Evolutionary conservation across 768 basidiomycete species (phyloP).

Genomic region (Lentinus tigrinus): DNA sequence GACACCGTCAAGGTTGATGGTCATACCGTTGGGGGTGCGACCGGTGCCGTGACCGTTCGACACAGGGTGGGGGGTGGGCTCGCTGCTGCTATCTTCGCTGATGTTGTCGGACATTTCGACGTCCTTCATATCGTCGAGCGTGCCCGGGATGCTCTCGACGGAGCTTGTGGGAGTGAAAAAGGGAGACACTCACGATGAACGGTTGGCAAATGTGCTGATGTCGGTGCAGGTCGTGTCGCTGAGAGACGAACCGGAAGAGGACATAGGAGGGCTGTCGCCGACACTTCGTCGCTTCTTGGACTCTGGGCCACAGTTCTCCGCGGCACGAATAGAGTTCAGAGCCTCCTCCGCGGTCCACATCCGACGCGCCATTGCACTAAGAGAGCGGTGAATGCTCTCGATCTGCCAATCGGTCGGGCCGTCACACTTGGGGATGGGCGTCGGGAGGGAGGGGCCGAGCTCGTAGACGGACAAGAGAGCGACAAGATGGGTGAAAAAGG

Average conservation of each 20-base stretch:
- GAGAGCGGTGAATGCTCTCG: conserved; percentile 52
- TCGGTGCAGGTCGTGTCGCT: conserved; percentile 18
- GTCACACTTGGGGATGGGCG: conserved; percentile 53
- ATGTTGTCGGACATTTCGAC: conserved; percentile 20
- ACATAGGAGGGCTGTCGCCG: conserved; percentile 29
- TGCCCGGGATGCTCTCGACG: conserved; percentile 24
- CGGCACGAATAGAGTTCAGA: conserved; percentile 40
- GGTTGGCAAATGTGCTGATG: conserved; percentile 13
- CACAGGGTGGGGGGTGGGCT: conserved; percentile 19
- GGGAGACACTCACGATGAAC: conserved; percentile 20
- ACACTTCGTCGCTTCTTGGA: conserved; percentile 45
- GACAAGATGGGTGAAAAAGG: conserved; percentile 54
- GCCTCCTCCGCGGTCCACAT: conserved; percentile 57
- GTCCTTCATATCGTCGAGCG: conserved; percentile 21
- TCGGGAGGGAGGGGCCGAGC: conserved; percentile 44
- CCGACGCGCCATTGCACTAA: conserved; percentile 49
- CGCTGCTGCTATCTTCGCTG: conserved; percentile 20
- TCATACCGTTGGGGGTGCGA: conserved; percentile 39
- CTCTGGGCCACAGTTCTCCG: conserved; percentile 40
- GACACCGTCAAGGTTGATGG: conserved; percentile 53
- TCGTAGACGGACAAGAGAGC: conserved; percentile 60
- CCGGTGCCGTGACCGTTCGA: conserved; percentile 12
- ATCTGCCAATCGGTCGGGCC: conserved; percentile 60
- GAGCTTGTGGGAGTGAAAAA: conserved; percentile 28
- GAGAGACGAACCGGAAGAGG: conserved; percentile 17